phyloP scores from a whole-genome alignment of 106 monocot species.

The Amphibolis antarctica region DNA sequence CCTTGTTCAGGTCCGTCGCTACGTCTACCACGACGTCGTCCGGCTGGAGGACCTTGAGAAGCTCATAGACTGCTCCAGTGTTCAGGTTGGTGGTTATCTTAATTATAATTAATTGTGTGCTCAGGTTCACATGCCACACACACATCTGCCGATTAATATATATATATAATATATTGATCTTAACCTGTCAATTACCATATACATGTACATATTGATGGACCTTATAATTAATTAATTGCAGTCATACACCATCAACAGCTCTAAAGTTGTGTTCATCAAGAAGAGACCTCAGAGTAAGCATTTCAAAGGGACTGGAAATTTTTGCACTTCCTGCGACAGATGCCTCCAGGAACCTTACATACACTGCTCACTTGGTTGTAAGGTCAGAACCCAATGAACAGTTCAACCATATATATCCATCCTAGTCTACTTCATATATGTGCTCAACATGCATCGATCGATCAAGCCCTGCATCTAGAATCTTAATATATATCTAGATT shows the following conservation, averaged over 20 bases:
- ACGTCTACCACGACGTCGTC: conserved; percentile 81
- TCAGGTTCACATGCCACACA: not conserved
- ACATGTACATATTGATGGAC: too few relatives aligned
- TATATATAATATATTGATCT: not conserved
- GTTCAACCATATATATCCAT: not conserved
- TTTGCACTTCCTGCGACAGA: conserved; percentile 90
- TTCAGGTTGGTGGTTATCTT: conserved; percentile 34
- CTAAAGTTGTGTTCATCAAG: conserved; percentile 94
- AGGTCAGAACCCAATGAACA: conserved; percentile 33
- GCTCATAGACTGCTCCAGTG: conserved; percentile 87
- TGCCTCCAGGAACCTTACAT: conserved; percentile 89
- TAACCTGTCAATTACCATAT: too few relatives aligned
- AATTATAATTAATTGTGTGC: not conserved
- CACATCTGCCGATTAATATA: not conserved
- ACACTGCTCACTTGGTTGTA: conserved; percentile 91
- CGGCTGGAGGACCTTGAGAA: conserved; percentile 75
- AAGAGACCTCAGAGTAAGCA: conserved; percentile 83
- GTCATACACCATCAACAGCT: conserved; percentile 89
- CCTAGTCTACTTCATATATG: too few relatives aligned
- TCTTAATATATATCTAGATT: too few relatives aligned
- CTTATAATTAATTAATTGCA: conserved; percentile 21
- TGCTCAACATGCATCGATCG: too few relatives aligned
- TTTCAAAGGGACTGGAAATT: conserved; percentile 85
- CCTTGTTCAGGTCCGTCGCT: conserved; percentile 70
- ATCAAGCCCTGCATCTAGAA: too few relatives aligned